Evolutionary conservation across 805 yeast species (phyloP), one percentile per base, ranked within the genome.

Genomic region (Phaffomyces opuntiae): DNA sequence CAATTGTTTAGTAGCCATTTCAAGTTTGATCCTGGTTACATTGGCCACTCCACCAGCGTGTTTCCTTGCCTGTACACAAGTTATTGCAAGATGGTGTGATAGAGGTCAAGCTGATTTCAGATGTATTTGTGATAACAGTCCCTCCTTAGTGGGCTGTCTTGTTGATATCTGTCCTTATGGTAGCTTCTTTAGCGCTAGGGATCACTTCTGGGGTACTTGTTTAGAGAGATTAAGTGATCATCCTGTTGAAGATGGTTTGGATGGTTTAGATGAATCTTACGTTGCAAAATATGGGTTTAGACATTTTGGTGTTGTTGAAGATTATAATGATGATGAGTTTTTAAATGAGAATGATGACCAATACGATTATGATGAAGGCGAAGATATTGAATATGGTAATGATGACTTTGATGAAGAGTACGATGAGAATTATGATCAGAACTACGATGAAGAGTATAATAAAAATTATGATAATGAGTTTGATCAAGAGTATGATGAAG

Each of bases 41-140:
- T 11, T 35, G 12, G 70, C 74, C 19, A 71, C 77, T 0, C 78
- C 79, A 4, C 80, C 79, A 9, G 77, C 78, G 9, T 75, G 80
- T 51, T 69, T 73, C 50, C 51, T 74, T 17, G 52, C 68, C 34
- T 75, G 80, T 54, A 50, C 70, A 36, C 64, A 63, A 44, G 66
- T 57, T 19, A 56, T 72, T 7, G 51, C 77, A 12, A 56, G 57
- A 26, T 47, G 60, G 49, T 71, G 77, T 50, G 58, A 59, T 4
- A 40, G 44, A 2, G 51, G 45, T 5, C 71, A 65, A 32, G 43
- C 54, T 4, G 75, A 74, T 55, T 48, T 73, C 42, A 55, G 58
- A 11, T 69, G 76, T 49, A 45, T 73, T 44, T 73, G 78, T 53
- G 55, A 57, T 19, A 62, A 61, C 36, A 65, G 65, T 41, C 66